These are phyloP conservation scores for Haplographium delicatum DNA, from an alignment of 495 filamentous ascomycete genomes.

Conservation along the genomic window DNA sequence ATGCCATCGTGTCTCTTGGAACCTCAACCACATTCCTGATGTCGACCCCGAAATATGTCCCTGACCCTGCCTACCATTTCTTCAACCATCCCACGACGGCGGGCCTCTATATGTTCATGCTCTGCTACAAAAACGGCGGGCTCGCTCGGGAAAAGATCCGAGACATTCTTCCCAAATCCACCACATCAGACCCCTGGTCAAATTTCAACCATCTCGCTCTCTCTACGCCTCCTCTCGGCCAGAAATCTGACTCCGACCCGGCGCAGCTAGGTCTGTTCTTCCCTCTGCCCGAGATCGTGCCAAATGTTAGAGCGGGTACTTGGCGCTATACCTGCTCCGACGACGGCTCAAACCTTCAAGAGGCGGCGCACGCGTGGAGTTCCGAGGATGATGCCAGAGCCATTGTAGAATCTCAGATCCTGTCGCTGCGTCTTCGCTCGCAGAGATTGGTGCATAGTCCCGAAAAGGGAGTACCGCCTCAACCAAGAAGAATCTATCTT, in stretches of 20 bases:
- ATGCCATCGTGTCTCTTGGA: constrained; percentile 90
- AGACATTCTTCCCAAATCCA: constrained; percentile 50
- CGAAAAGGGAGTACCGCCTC: constrained; percentile 55
- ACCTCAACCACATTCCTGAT: constrained; percentile 97
- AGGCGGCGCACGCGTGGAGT: constrained; percentile 44
- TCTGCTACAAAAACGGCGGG: constrained; percentile 98
- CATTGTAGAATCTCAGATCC: constrained; percentile 90
- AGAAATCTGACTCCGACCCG: constrained; percentile 42
- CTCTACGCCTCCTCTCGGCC: constrained; percentile 60
- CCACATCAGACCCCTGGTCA: constrained; percentile 56
- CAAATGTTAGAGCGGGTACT: constrained; percentile 74
- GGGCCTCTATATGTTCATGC: constrained; percentile 95
- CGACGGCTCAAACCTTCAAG: constrained; percentile 42
- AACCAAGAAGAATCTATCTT: constrained; percentile 86
- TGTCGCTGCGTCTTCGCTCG: constrained; percentile 82
- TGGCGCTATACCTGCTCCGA: constrained; percentile 71
- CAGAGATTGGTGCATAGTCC: constrained; percentile 61
- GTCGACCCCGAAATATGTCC: constrained; percentile 84
- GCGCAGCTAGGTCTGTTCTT: constrained; percentile 91
- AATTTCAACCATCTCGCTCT: constrained; percentile 68
- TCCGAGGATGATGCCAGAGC: constrained; percentile 69
- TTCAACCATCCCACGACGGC: constrained; percentile 83
- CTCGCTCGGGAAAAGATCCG: constrained; percentile 86
- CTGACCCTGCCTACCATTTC: constrained; percentile 82
- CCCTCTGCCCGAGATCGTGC: constrained; percentile 91